phyloP scores from a whole-genome alignment of 2,329 filamentous ascomycete species.

The Exophiala sideris region DNA sequence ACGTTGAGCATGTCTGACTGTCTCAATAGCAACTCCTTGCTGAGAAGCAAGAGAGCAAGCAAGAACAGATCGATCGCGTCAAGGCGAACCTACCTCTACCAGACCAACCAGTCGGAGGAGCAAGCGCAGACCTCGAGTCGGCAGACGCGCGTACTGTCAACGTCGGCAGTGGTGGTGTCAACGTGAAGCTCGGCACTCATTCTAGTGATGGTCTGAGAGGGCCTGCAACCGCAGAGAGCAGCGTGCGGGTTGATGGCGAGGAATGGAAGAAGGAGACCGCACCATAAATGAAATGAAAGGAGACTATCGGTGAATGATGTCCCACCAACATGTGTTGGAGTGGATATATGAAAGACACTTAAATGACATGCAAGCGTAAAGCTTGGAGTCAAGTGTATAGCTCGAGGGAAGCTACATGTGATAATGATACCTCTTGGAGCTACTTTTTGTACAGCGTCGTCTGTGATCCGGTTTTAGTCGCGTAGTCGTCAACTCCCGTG shows the following conservation, averaged over 20 bases:
- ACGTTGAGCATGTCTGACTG: neutral
- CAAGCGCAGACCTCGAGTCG: conserved; percentile 75
- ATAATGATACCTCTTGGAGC: too few relatives aligned
- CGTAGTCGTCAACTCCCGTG: too few relatives aligned
- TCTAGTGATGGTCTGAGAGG: conserved; percentile 55
- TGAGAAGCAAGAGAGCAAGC: conserved; percentile 51
- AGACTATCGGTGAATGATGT: neutral
- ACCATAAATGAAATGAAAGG: conserved; percentile 30
- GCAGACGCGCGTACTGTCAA: conserved; percentile 66
- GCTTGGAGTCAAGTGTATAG: too few relatives aligned
- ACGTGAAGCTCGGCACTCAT: conserved; percentile 46
- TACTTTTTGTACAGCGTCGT: too few relatives aligned
- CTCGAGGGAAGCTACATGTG: too few relatives aligned
- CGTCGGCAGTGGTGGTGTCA: conserved; percentile 60
- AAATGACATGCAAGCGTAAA: too few relatives aligned
- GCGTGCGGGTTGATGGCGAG: conserved; percentile 47
- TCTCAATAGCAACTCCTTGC: conserved; percentile 32
- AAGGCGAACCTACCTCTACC: conserved; percentile 74
- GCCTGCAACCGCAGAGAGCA: conserved; percentile 57
- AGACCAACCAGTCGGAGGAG: conserved; percentile 63
- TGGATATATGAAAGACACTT: neutral
- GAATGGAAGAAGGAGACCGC: conserved; percentile 54
- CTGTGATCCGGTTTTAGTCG: too few relatives aligned
- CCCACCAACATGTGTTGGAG: too few relatives aligned
- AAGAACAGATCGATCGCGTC: conserved; percentile 63